Base-by-base conservation (phyloP, 2,329 filamentous ascomycete genomes). In the Claviceps africana region DNA sequence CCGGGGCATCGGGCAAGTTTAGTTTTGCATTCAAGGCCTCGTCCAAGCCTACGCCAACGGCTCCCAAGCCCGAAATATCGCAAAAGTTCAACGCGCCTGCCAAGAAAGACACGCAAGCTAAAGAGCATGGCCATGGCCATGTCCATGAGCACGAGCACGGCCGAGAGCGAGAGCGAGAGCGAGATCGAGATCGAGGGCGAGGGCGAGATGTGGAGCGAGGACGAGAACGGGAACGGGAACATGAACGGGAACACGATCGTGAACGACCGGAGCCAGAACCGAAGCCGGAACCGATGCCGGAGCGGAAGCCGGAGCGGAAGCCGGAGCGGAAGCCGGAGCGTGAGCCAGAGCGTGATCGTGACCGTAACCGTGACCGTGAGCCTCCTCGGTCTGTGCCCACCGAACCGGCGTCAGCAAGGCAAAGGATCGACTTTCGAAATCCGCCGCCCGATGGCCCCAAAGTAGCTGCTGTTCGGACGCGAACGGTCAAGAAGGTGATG, bases 21-120 rank as follows among this genome's bases (percentile, higher is more conserved):
- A 94, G 88, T 65, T 97, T 97, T 65, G 88, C 89, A 1, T 88
- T 97, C 67, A 96, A 96, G 65, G 78, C 83, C 10, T 78, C 85
- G 43, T 76, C 74, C 11, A 83, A 83, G 58, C 70, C 75, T 8
- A 67, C 74, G 2, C 70, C 78, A 15, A 69, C 80, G 9, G 72
- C 73, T 13, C 79, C 80, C 3, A 82, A 83, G 56, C 78, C 76
- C 2, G 81, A 84, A 57, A 84, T 84, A 51, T 82, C 81, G 0
- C 78, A 81, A 57, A 83, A 83, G 59, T 76, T 84, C 53, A 91
- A 85, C 63, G 73, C 76, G 3, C 74, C 82, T 21, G 69, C 72
- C 28, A 71, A 76, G 55, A 72, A 74, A 54, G 61, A 62, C 37
- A 53, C 57, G 4, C 54, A 56, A 21, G 54, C 53, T 22, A 56